A percentile compares a stretch with the other conserved stretches of the same genome.
Conservation (phyloP, 371 early-diverging fungal species). For the Rhizopus arrhizus region DNA sequence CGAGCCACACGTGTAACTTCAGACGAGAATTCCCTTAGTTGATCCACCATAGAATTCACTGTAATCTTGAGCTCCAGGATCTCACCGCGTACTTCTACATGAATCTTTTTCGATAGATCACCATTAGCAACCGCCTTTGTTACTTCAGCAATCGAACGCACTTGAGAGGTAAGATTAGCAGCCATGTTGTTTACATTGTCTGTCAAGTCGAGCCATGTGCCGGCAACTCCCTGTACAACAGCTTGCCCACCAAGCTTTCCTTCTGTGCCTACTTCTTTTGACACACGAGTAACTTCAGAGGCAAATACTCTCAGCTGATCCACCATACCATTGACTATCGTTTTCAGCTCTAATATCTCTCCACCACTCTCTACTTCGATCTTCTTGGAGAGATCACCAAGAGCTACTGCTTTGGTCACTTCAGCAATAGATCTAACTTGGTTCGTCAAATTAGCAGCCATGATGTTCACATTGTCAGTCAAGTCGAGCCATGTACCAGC, state of each 20-base stretch:
- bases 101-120: slow-evolving; percentile 42
- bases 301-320: slow-evolving; percentile 46
- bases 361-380: slow-evolving; percentile 64
- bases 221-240: too few relatives aligned
- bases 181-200: slow-evolving; percentile 51
- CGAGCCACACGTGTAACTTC: slow-evolving; percentile 34
- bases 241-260: too few relatives aligned
- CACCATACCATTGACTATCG: too few relatives aligned
- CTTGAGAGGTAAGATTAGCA: slow-evolving; percentile 42
- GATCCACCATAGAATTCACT: slow-evolving; percentile 29
- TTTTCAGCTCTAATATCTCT: slow-evolving; percentile 64
- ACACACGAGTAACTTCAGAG: slow-evolving; percentile 54
- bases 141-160: slow-evolving; percentile 55
- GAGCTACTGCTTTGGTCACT: slow-evolving; percentile 56
- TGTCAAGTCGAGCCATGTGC: too few relatives aligned
- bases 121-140: slow-evolving; percentile 55
- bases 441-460: slow-evolving; percentile 48
- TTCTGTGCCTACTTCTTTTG: too few relatives aligned
- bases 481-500: too few relatives aligned
- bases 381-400: slow-evolving; percentile 58
- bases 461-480: too few relatives aligned
- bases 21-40: too few relatives aligned
- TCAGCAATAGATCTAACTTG: slow-evolving; percentile 58
- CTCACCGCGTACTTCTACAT: slow-evolving; percentile 33
- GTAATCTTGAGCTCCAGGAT: slow-evolving; percentile 36